phyloP scores from a whole-genome alignment of 371 early-diverging fungal genomes.

The Gilbertella persicaria region DNA sequence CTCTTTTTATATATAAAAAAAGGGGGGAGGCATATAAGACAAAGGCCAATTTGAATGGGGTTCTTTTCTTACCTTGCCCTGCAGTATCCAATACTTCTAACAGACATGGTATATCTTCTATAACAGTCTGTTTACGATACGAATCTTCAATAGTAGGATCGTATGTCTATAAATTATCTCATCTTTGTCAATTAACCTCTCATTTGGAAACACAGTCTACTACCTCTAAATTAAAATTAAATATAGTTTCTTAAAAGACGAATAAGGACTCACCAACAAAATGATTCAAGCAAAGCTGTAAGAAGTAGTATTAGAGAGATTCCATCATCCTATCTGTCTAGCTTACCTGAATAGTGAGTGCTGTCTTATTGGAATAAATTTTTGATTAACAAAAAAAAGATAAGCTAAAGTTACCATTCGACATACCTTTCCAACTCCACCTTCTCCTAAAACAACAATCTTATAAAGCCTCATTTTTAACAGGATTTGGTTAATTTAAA shows the following conservation, averaged over 20 bases:
- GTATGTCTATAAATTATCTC: conserved; percentile 76
- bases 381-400: background rate
- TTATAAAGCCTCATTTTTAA: conserved; percentile 22
- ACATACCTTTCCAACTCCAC: conserved; percentile 27
- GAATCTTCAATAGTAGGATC: conserved; percentile 95
- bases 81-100: conserved; percentile 95
- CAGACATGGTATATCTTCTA: conserved; percentile 86
- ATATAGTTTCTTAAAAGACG: background rate
- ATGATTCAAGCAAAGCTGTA: conserved; percentile 77
- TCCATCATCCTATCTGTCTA: conserved; percentile 24
- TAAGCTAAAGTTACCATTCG: background rate
- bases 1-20: conserved; percentile 56
- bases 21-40: too few relatives aligned
- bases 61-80: conserved; percentile 81
- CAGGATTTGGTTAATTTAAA: too few relatives aligned
- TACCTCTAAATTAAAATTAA: conserved; percentile 28
- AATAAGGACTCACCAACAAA: conserved; percentile 58
- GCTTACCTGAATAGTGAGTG: conserved; percentile 65
- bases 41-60: too few relatives aligned
- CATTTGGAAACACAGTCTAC: too few relatives aligned
- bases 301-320: conserved; percentile 2
- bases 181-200: too few relatives aligned
- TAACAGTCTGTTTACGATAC: conserved; percentile 89
- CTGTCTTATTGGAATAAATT: too few relatives aligned
- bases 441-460: conserved; percentile 26